These are phyloP conservation scores for Serendipita sp. DNA, from an alignment of 768 basidiomycete genomes.

Conservation along the genomic window DNA sequence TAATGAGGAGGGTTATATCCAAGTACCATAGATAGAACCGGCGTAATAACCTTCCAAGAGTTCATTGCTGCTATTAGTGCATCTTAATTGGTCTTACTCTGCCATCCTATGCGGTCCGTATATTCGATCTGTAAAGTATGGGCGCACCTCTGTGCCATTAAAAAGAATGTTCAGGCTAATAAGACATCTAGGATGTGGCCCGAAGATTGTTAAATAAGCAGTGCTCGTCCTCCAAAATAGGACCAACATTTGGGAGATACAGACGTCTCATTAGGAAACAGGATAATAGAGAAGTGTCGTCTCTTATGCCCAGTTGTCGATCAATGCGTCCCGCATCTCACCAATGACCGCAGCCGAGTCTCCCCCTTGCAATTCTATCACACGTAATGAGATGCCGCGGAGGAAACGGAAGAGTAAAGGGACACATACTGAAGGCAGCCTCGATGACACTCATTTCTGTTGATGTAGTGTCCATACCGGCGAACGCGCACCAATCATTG, in stretches of 20 bases:
- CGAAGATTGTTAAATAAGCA: no score
- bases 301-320: constrained; percentile 76
- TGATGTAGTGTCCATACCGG: constrained; percentile 98
- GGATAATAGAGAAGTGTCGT: neutral
- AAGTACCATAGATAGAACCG: no score
- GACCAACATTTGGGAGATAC: neutral
- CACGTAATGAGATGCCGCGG: constrained; percentile 5
- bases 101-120: no score
- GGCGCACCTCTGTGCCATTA: no score
- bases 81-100: no score
- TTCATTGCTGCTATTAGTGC: no score
- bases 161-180: no score
- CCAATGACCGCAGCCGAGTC: constrained; percentile 67
- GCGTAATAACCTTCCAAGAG: no score
- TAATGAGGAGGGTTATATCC: no score
- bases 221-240: no score
- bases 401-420: neutral
- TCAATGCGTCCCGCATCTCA: constrained; percentile 81
- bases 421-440: constrained; percentile 78
- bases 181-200: no score
- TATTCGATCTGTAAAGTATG: no score
- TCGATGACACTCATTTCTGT: constrained; percentile 98
- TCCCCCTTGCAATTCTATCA: constrained; percentile 69
- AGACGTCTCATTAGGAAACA: neutral
- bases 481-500: constrained; percentile 99